Evolutionary conservation across 2,329 filamentous ascomycete species (phyloP), one percentile per base, ranked within the genome.

Genomic region (Botrytis cinerea): DNA sequence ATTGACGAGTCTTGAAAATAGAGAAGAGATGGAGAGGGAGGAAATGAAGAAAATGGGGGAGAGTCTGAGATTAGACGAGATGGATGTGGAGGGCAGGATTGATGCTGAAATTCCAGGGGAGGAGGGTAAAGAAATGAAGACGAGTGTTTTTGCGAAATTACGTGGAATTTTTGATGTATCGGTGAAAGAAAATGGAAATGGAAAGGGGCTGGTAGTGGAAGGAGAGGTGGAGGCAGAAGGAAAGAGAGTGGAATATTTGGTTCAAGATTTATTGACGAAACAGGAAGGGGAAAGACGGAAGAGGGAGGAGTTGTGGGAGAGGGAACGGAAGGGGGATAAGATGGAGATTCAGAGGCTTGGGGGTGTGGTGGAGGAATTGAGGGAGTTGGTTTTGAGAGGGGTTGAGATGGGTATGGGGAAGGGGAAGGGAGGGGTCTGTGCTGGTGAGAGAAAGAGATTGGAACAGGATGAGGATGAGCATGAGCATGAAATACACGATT

Each of bases 251-350:
- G 46, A 68, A 16, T 28, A 14, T 54, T 40, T 54, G 1, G 14
- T 68, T 3, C 43, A 48, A 8, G 8, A 28, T 68, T 1, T 54
- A 18, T 57, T 68, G 35, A 0, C 1, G 0, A 28, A 20, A 22
- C 64, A 40, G 16, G 46, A 68, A 25, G 35, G 38, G 5, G 64
- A 57, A 18, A 68, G 25, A 46, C 18, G 9, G 4, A 54, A 32
- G 22, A 67, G 25, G 32, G 64, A 67, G 32, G 45, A 51, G 8
- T 67, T 46, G 46, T 67, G 46, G 64, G 32, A 67, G 22, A n/a
- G n/a, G 25, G 64, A 67, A 28, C 25, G 64, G 35, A 16, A n/a
- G 4, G n/a, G 46, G 32, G 64, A 68, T 22, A 54, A 54, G 16
- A 48, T 9, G 46, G 64, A 68, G 16, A 43, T 68, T 28, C 45